Evolutionary conservation across 2,329 filamentous ascomycete species (phyloP).

Genomic region (Didymella segeticola): DNA sequence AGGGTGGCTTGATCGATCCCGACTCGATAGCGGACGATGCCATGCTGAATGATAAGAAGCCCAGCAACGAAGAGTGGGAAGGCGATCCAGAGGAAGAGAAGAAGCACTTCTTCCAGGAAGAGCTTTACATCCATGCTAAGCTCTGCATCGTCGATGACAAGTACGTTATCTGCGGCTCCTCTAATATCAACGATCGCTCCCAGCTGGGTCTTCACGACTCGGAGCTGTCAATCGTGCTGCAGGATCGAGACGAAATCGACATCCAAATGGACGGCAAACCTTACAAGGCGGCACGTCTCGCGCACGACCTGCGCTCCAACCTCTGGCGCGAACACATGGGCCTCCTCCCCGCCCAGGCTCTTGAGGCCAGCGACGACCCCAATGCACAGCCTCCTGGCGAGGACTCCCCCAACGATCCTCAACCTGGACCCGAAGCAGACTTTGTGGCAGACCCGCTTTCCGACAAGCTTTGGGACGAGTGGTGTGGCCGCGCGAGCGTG

Average conservation of each 20-base stretch:
- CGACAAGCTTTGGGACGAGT: conserved; percentile 66
- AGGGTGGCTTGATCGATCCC: conserved; percentile 58
- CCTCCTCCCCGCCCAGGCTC: conserved; percentile 73
- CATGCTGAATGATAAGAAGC: conserved; percentile 72
- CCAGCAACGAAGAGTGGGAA: conserved; percentile 77
- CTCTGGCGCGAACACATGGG: conserved; percentile 93
- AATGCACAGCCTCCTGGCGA: conserved; percentile 77
- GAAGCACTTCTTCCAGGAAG: conserved; percentile 90
- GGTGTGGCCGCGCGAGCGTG: conserved; percentile 70
- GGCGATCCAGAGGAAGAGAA: conserved; percentile 76
- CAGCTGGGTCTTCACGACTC: conserved; percentile 90
- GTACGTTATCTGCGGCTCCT: conserved; percentile 82
- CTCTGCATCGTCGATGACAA: conserved; percentile 88
- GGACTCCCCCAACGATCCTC: conserved; percentile 74
- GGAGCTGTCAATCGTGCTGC: conserved; percentile 88
- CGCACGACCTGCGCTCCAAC: conserved; percentile 78
- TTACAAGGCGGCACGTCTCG: conserved; percentile 81
- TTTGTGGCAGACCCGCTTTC: conserved; percentile 67
- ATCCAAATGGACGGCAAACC: conserved; percentile 80
- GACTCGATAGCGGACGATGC: conserved; percentile 78
- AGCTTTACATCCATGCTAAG: conserved; percentile 94
- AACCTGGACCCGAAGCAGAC: conserved; percentile 71
- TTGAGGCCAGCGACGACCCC: conserved; percentile 68
- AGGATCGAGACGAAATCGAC: conserved; percentile 75
- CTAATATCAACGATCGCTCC: conserved; percentile 90